Evolutionary conservation across 148 eudicot species (phyloP).

Genomic region (Mesembryanthemum crystallinum): DNA sequence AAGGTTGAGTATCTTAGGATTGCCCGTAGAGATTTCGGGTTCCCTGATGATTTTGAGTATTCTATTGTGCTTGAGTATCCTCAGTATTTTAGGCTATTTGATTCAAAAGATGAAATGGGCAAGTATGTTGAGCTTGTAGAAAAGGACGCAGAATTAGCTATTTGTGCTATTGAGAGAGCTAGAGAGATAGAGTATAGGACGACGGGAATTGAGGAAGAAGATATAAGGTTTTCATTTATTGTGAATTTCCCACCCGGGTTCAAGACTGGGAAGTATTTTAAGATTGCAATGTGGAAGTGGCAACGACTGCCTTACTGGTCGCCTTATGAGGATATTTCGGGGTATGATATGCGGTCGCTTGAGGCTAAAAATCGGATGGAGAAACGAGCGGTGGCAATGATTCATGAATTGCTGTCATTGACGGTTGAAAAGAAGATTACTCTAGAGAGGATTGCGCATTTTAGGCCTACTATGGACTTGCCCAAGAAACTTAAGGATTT

Average conservation of each 20-base stretch:
- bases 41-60: conserved; percentile 90
- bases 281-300: conserved; percentile 97
- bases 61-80: conserved; percentile 78
- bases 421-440: conserved; percentile 97
- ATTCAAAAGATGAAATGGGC: conserved; percentile 57
- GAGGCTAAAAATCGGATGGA: conserved; percentile 95
- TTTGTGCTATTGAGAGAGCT: conserved; percentile 68
- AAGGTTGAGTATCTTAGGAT: conserved; percentile 70
- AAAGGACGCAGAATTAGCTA: conserved; percentile 47
- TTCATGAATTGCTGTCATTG: conserved; percentile 78
- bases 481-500: conserved; percentile 90
- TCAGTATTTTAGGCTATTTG: conserved; percentile 70
- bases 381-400: conserved; percentile 79
- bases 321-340: conserved; percentile 83
- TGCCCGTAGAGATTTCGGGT: conserved; percentile 76
- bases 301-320: conserved; percentile 98
- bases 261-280: conserved; percentile 75
- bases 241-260: conserved; percentile 97
- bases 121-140: conserved; percentile 83
- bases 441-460: conserved; percentile 93
- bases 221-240: conserved; percentile 70
- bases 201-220: conserved; percentile 73
- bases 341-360: conserved; percentile 79
- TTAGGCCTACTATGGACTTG: conserved; percentile 67
- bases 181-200: conserved; percentile 88